Conservation (phyloP, 768 basidiomycete genomes). For the Candolleomyces eurysporus region DNA sequence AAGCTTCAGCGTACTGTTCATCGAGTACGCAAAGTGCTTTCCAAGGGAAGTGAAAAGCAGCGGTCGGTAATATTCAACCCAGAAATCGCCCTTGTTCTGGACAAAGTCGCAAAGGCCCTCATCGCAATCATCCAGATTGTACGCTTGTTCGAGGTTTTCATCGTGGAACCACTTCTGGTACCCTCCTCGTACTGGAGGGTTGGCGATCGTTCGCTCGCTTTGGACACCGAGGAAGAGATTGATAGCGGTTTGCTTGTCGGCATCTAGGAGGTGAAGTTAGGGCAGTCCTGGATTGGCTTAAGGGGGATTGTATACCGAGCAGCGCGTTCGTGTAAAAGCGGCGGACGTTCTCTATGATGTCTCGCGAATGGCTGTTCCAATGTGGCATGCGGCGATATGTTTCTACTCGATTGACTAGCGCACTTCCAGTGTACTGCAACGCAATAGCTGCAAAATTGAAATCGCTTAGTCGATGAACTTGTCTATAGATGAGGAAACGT, state of each 20-base stretch:
- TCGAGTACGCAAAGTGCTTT: slow-evolving; percentile 90
- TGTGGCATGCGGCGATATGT: slow-evolving; percentile 94
- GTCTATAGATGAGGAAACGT: slow-evolving; percentile 24
- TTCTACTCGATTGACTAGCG: slow-evolving; percentile 93
- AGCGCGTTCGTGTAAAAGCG: slow-evolving; percentile 95
- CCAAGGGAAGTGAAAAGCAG: slow-evolving; percentile 79
- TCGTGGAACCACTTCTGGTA: slow-evolving; percentile 86
- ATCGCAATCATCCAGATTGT: slow-evolving; percentile 63
- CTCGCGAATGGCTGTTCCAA: slow-evolving; percentile 96
- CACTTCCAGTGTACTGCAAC: slow-evolving; percentile 94
- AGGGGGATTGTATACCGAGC: slow-evolving; percentile 51
- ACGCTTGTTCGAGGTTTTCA: slow-evolving; percentile 67
- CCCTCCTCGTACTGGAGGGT: slow-evolving; percentile 56
- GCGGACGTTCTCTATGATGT: slow-evolving; percentile 93
- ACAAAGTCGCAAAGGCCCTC: slow-evolving; percentile 60
- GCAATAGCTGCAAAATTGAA: slow-evolving; percentile 65
- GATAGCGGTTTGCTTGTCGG: slow-evolving; percentile 96
- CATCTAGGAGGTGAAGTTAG: slow-evolving; percentile 53
- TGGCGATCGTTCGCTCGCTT: slow-evolving; percentile 48
- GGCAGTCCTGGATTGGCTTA: background rate
- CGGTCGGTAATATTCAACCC: slow-evolving; percentile 89
- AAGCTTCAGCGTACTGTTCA: slow-evolving; percentile 84
- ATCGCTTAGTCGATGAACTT: background rate
- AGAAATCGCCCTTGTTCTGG: slow-evolving; percentile 65
- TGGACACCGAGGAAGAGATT: slow-evolving; percentile 92